Base-by-base conservation (phyloP, 2,329 filamentous ascomycete genomes). In the Ophiostoma pallidulum region DNA sequence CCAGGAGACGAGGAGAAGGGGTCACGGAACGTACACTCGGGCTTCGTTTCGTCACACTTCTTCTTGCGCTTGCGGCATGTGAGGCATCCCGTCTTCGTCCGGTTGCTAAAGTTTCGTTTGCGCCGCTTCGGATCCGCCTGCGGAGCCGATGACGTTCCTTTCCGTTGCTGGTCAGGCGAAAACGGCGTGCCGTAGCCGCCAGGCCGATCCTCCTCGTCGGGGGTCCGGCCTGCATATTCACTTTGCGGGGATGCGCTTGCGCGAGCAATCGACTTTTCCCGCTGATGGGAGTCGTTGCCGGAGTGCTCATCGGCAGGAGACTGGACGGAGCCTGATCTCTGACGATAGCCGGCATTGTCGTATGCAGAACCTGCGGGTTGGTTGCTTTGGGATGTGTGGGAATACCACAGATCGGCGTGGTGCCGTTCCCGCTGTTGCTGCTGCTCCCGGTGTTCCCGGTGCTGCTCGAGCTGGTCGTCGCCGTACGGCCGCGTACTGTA, bases 31-130 rank as follows among this genome's bases (percentile, higher is more conserved):
- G 73, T 73, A 94, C 92, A 97, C 64, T 88, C 81, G 22, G 92
- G 92, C 64, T 94, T 94, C 46, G 77, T 78, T 69, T 97, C 92
- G 62, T 97, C 91, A 61, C 92, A 97, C 67, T 97, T 97, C 79
- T 97, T 97, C 75, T 97, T 97, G 50, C 91, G 78, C 61, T 80
- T 79, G 51, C 91, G 77, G 63, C 91, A 97, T 6, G 91, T 97
- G 66, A 94, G 80, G 64, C 91, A 97, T 28, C 90, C 89, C 9
- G 90, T 96, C 68, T 97, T 97, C 18, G 91, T 96, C 50, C 91
- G 78, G 64, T 96, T 95, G 68, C 88, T 94, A 60, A 96, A 97
- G 60, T 87, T 86, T 33, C 83, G 74, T 65, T 86, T 86, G 41
- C 82, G 69, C 63, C 84, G 84, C 64, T 84, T 84, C 4, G 75